Base-by-base conservation (phyloP, 805 yeast genomes). In the Hanseniaspora guilliermondii region DNA sequence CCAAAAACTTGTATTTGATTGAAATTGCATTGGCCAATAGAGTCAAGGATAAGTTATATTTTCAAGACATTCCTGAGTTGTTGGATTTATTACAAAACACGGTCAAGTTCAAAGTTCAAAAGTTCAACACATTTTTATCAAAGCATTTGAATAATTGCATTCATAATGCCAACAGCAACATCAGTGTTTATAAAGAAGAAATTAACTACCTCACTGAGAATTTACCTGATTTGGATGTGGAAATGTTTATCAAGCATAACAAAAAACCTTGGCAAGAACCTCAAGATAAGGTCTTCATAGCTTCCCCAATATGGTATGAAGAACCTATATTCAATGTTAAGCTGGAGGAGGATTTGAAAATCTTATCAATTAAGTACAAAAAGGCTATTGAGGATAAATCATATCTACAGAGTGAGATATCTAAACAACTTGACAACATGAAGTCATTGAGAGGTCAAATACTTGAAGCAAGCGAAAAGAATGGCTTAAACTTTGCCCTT, bases 221-320 rank as follows among this genome's bases (percentile, higher is more conserved):
- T 66, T 69, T 76, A 48, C 89, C 94, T 1, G 71, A 70, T 41
- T 70, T 87, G 49, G 96, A 88, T 68, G 78, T 89, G 0, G 82
- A 86, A 35, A 91, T 93, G 97, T 93, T 82, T 68, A 80, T 88
- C 55, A 88, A 88, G 63, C 99, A 93, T 69, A 93, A 93, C 65
- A 58, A 76, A 25, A 68, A 70, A 19, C 72, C 72, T 16, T 93
- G 96, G 97, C 74, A 73, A 45, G 97, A 88, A 61, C 97, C 97
- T 0, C 72, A 71, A 6, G 97, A 91, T 69, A 87, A 85, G 64
- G 75, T 79, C 59, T 93, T 85, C 62, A 77, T 85, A 58, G 96
- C 97, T 1, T 82, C 95, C 25, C 82, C 88, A 32, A 83, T 93
- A 41, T 93, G 98, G 98, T 97, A 91, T 68, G 98, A 93, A 63